Base-by-base conservation (phyloP, 441 rosid species). In the Daphne laureola region DNA sequence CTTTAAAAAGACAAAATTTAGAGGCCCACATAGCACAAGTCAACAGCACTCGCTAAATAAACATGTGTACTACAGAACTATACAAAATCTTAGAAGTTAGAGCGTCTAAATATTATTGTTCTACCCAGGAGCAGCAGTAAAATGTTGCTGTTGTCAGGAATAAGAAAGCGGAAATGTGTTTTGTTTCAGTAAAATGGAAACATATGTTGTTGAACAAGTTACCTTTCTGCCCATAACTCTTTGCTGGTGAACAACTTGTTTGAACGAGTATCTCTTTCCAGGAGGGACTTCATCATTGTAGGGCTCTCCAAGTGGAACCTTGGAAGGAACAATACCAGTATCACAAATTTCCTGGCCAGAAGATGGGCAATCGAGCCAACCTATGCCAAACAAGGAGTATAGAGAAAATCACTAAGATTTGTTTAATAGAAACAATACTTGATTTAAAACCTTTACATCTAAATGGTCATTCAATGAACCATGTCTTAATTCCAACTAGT, bases 301-400 rank as follows among this genome's bases (percentile, higher is more conserved):
- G 67, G 73, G 55, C 76, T 94, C 99, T 61, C 88, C 78, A 36
- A 94, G 87, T 12, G 99, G 99, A 72, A 84, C 95, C 79, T 94
- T 94, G 2, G 99, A 94, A 67, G 99, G 99, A 70, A 94, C 73
- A 14, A 94, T 63, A 62, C 67, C 71, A 64, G 59, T 71, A 21
- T 21, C 25, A 9, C 38, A 31, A 42, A 94, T 84, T 68, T 87
- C 98, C 48, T 69, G 60, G 59, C 99, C 98, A 74, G 31, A 63
- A 47, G 86, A 12, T 58, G 99, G 96, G 74, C 99, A 94, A 40
- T 84, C 96, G 58, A 94, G 67, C 99, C 97, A 90, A 69, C 99
- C 99, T 94, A 77, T 63, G 55, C 55, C 61, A 49, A 12, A 52
- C 58, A 57, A 48, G 59, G 46, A 56, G 57, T 40, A 42, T 47